Evolutionary conservation across 2,329 filamentous ascomycete species (phyloP).

Genomic region (Lasiodiplodia citricola): DNA sequence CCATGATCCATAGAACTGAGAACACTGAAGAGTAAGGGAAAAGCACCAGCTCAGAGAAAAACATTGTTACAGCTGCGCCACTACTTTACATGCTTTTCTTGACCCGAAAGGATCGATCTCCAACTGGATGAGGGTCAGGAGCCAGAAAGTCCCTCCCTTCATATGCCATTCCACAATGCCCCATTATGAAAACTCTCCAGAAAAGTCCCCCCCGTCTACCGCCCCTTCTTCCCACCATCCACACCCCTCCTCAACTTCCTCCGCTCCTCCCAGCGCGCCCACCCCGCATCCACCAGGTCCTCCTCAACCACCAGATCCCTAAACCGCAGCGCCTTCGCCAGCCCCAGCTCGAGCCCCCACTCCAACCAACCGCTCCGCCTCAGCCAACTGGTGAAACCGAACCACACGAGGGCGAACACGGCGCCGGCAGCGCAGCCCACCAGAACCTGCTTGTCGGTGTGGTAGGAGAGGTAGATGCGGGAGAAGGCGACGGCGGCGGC

Average conservation of each 20-base stretch:
- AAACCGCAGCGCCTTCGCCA: conserved; percentile 71
- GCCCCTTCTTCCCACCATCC: conserved; percentile 32
- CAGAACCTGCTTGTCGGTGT: conserved; percentile 86
- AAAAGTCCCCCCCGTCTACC: neutral
- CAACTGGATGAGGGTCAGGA: too few relatives aligned
- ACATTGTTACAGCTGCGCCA: too few relatives aligned
- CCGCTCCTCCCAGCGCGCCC: conserved; percentile 83
- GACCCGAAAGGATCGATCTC: too few relatives aligned
- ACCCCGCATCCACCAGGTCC: conserved; percentile 88
- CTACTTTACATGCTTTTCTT: too few relatives aligned
- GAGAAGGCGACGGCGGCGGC: conserved; percentile 71
- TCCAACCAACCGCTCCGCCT: conserved; percentile 72
- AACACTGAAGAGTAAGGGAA: too few relatives aligned
- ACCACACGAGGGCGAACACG: conserved; percentile 78
- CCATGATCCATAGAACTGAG: too few relatives aligned
- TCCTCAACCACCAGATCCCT: conserved; percentile 87
- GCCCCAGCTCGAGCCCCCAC: conserved; percentile 71
- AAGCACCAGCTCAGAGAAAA: too few relatives aligned
- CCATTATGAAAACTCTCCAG: too few relatives aligned
- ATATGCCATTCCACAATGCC: too few relatives aligned
- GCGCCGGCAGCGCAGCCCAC: conserved; percentile 76
- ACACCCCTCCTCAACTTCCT: conserved; percentile 41
- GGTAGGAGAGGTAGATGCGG: conserved; percentile 89
- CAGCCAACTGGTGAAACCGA: conserved; percentile 69
- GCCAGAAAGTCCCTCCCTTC: too few relatives aligned